Percentiles rank a stretch among this genome's conserved stretches.
Evolutionary conservation across 257 asterid genomes (phyloP).

Genomic region (Scutellaria baicalensis): DNA sequence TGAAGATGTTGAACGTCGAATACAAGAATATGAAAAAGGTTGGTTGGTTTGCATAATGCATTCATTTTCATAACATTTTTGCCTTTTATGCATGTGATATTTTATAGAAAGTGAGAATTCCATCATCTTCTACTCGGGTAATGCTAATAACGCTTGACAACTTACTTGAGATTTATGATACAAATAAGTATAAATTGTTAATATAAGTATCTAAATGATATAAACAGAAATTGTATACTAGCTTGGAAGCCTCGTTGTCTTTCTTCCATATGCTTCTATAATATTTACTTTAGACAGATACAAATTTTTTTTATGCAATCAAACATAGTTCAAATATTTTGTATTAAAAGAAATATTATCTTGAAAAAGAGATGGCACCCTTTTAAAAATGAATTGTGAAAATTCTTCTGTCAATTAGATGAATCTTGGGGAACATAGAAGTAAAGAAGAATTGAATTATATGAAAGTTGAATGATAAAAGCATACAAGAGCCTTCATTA

Average conservation of each 20-base stretch:
- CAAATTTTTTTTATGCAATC: too few species aligned
- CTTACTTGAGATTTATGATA: background rate
- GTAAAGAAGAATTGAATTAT: too few species aligned
- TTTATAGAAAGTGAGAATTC: background rate
- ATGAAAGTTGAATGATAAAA: too few species aligned
- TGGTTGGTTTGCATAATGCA: slow-evolving; percentile 20
- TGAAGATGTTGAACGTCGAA: slow-evolving; percentile 86
- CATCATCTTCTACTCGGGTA: background rate
- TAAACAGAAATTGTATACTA: background rate
- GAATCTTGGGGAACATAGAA: too few species aligned
- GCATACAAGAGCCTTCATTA: too few species aligned
- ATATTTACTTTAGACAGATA: too few species aligned
- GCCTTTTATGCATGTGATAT: background rate
- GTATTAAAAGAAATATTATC: too few species aligned
- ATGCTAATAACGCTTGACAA: background rate
- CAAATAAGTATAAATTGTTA: background rate
- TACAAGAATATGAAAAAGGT: slow-evolving; percentile 95
- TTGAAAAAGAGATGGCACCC: too few species aligned
- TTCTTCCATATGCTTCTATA: background rate
- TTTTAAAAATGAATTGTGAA: too few species aligned
- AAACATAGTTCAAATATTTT: too few species aligned
- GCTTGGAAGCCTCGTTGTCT: background rate
- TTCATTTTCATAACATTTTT: background rate
- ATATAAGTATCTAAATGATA: background rate
- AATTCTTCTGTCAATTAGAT: too few species aligned